Base-by-base conservation (phyloP, 352 stramenopile genomes). In the Globisporangium orthogonon region DNA sequence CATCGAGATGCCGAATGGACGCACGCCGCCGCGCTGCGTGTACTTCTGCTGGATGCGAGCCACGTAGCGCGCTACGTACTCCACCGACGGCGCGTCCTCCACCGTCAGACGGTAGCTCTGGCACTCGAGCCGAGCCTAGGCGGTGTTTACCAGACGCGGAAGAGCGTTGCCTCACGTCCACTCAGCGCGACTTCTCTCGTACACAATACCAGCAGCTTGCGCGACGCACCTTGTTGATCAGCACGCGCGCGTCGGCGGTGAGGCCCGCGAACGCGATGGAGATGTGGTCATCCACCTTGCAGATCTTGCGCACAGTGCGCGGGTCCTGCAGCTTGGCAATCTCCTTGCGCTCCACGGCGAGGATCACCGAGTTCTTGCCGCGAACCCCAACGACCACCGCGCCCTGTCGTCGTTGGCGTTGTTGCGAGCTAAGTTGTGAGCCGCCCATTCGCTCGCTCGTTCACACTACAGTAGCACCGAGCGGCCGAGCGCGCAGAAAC, bases 291-390 rank as follows among this genome's bases (percentile, higher is more conserved):
- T 99, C 97, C 52, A 99, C 79, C 63, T 98, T 97, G 56, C 96
- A 96, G 70, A 99, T 99, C 87, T 99, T 99, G 69, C 96, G 91
- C 66, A 99, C 98, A 0, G 96, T 99, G 62, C 97, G 89, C 30
- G 97, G 85, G 71, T 99, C 97, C 74, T 77, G 95, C 30, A 98
- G 80, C 71, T 94, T 94, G 52, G 87, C 85, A 33, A 83, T 91
- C 60, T 91, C 85, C 73, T 93, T 89, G 58, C 86, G 82, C 67
- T 98, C 91, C 45, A 97, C 91, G 4, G 87, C 91, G 49, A 98
- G 71, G 61, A 98, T 89, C 44, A 99, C 95, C 61, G 91, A 91
- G 76, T 98, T 87, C 70, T 97, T 97, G 58, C 96, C 96, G 62
- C 96, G 93, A 7, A 99, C 91, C 37, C 97, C 97, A 30, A 99